These are phyloP conservation scores for Pontederia crassipes DNA, from an alignment of 176 grass and related monocot species.

Conservation along the genomic window DNA sequence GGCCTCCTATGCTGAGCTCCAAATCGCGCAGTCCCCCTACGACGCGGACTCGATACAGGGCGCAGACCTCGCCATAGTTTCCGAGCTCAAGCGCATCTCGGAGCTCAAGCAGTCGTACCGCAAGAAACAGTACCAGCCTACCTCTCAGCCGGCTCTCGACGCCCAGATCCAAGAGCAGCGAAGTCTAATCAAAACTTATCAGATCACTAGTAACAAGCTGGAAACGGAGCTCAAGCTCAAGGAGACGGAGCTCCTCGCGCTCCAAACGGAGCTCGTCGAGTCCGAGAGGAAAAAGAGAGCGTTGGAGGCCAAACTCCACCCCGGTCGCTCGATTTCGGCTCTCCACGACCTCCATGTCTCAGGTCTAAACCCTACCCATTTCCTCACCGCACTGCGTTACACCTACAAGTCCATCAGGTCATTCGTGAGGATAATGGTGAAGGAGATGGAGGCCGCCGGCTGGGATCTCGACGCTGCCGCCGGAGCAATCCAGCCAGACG, in stretches of 20 bases:
- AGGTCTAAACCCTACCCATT: slow-evolving; percentile 82
- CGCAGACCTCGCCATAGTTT: slow-evolving; percentile 54
- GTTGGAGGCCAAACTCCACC: slow-evolving; percentile 56
- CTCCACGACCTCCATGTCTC: slow-evolving; percentile 77
- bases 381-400: slow-evolving; percentile 63
- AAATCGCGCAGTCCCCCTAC: slow-evolving; percentile 78
- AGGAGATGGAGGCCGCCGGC: slow-evolving; percentile 57
- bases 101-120: slow-evolving; percentile 64
- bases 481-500: slow-evolving; percentile 44
- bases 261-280: slow-evolving; percentile 21
- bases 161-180: slow-evolving; percentile 77
- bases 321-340: slow-evolving; percentile 53
- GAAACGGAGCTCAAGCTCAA: slow-evolving; percentile 40
- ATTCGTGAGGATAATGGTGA: slow-evolving; percentile 54
- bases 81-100: slow-evolving; percentile 69
- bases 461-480: slow-evolving; percentile 71
- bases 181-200: slow-evolving; percentile 74
- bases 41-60: slow-evolving; percentile 64
- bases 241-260: slow-evolving; percentile 33
- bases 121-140: slow-evolving; percentile 40
- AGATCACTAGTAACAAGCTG: slow-evolving; percentile 74
- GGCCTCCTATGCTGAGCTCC: slow-evolving; percentile 86
- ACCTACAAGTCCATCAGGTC: slow-evolving; percentile 75
- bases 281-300: slow-evolving; percentile 39
- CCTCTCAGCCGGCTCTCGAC: slow-evolving; percentile 29